Percentiles rank a stretch among this genome's conserved stretches.
Conservation (phyloP, 1,139 yeast species). For the Debaryomyces sp. region DNA sequence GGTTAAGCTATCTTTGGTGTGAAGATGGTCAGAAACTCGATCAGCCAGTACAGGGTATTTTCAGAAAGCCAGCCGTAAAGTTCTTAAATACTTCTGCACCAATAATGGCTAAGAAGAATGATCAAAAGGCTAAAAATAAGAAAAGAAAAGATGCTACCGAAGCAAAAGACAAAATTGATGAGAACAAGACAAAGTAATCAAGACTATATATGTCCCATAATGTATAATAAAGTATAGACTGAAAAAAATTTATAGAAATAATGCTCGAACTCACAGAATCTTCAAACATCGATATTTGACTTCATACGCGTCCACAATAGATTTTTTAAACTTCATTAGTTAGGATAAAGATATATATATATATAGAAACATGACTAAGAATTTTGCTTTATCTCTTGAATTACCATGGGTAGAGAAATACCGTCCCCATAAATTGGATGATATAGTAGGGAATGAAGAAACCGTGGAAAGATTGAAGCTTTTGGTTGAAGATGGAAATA, state of each 20-base stretch:
- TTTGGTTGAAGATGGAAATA: conserved; percentile 89
- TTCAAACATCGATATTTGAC: neutral
- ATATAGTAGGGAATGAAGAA: conserved; percentile 92
- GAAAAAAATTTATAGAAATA: neutral
- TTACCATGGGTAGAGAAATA: conserved; percentile 90
- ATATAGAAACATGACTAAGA: conserved; percentile 21
- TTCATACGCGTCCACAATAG: conserved; percentile 10
- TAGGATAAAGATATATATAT: neutral
- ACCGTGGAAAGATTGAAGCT: conserved; percentile 82
- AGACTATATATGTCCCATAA: neutral
- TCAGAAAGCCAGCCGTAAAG: conserved; percentile 37
- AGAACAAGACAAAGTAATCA: neutral
- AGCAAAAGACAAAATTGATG: neutral
- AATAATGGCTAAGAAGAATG: conserved; percentile 26
- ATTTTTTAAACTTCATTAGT: neutral
- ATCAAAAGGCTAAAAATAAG: conserved; percentile 18
- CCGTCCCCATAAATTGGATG: conserved; percentile 76
- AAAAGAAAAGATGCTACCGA: neutral
- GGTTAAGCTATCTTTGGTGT: conserved; percentile 40
- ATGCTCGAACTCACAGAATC: neutral
- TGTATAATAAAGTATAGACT: neutral
- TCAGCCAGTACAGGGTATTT: conserved; percentile 13
- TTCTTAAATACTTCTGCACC: conserved; percentile 47
- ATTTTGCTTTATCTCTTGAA: conserved; percentile 33
- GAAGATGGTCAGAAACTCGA: conserved; percentile 8